Evolutionary conservation across 1,284 basidiomycete genomes (phyloP), one percentile per base, ranked within the genome.

Genomic region (Marasmius tenuissimus): DNA sequence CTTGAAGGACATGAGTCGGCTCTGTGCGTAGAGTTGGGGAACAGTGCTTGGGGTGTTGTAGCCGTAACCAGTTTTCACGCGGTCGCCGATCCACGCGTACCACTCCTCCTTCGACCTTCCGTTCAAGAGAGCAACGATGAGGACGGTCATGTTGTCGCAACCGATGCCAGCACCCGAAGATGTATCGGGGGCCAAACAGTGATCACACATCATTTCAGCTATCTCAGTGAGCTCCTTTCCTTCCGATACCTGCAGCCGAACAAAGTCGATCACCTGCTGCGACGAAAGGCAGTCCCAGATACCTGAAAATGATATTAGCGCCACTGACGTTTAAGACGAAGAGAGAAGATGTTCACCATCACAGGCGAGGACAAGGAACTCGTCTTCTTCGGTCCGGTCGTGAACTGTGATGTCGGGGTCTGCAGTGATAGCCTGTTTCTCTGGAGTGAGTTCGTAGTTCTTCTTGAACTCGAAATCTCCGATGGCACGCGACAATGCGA

Each of bases 391-490:
- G 1, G 90, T 87, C 37, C 93, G 80, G 61, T 90, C 79, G 78
- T 98, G 96, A 54, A 83, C 81, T 37, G 86, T 91, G 67, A 99
- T 83, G 65, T 99, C 97, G 27, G 97, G 97, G 74, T 98, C 88
- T 58, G 94, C 88, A 3, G 97, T 99, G 67, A 99, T 98, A 61
- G 97, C 92, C 76, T 99, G 97, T 61, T 88, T 85, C 76, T 99
- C 96, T 16, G 96, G 88, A 34, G 85, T 77, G 16, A 98, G 77
- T 10, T 85, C 78, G 58, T 85, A 84, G 73, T 96, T 97, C 77
- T 97, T 96, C 84, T 99, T 99, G 84, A 98, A 99, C 70, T 98
- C 96, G 72, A 99, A 99, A 75, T 99, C 97, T 60, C 97, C 97
- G 34, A 99, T 83, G 1, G 97, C 97, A 69, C 97, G 85, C 20